phyloP scores from a whole-genome alignment of 1,284 basidiomycete species.

The Apiotrichum domesticum region DNA sequence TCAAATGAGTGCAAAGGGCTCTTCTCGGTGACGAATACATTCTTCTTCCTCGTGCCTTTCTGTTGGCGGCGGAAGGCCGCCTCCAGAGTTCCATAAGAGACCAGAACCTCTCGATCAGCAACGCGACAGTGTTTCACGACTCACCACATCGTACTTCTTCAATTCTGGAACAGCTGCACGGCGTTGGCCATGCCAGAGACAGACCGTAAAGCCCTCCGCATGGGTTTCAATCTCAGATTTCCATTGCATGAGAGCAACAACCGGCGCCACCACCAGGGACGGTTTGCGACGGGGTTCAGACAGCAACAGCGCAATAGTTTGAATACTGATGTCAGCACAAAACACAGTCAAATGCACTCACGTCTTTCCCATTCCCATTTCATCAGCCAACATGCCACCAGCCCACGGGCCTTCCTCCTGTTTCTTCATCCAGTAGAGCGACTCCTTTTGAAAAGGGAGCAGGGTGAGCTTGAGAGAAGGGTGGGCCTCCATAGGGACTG shows the following conservation, averaged over 20 bases:
- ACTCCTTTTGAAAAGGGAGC: conserved; percentile 77
- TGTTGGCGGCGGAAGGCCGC: conserved; percentile 90
- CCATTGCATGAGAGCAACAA: conserved; percentile 99
- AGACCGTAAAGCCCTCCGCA: conserved; percentile 67
- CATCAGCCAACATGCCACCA: conserved; percentile 84
- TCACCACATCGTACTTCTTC: conserved; percentile 78
- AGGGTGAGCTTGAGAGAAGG: conserved; percentile 62
- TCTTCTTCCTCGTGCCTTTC: conserved; percentile 81
- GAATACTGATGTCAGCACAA: conserved; percentile 62
- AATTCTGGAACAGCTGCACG: conserved; percentile 59
- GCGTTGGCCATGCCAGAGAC: conserved; percentile 82
- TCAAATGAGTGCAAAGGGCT: conserved; percentile 77
- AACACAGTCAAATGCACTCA: conserved; percentile 16
- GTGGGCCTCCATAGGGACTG: conserved; percentile 72
- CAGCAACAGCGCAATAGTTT: conserved; percentile 86
- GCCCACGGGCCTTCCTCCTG: conserved; percentile 85
- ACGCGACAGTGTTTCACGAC: conserved; percentile 27
- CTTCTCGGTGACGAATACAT: conserved; percentile 77
- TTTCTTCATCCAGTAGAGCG: conserved; percentile 89
- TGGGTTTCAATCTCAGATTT: conserved; percentile 84
- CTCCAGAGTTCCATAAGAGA: conserved; percentile 73
- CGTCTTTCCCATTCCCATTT: conserved; percentile 81
- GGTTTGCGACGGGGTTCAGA: conserved; percentile 61
- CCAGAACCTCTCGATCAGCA: conserved; percentile 31
- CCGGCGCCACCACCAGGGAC: conserved; percentile 89